Evolutionary conservation across 2,329 filamentous ascomycete genomes (phyloP).

Genomic region (Colletotrichum endophyticum): DNA sequence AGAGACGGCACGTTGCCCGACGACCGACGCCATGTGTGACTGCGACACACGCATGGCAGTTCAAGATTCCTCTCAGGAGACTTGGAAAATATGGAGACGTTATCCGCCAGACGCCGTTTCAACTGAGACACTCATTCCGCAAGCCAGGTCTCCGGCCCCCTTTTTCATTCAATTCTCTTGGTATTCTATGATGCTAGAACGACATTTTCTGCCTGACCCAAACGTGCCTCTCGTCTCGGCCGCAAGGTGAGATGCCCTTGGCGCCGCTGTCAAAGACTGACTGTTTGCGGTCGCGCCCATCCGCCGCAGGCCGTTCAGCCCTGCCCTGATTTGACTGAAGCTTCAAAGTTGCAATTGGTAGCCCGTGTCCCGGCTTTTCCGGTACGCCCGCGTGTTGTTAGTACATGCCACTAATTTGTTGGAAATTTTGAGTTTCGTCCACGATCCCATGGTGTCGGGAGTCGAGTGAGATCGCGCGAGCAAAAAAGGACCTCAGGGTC

Average conservation of each 20-base stretch:
- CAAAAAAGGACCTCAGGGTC: background rate
- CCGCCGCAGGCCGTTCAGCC: background rate
- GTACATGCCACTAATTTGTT: background rate
- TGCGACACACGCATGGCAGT: background rate
- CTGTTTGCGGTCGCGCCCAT: background rate
- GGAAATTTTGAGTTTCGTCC: background rate
- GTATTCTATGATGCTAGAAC: constrained; percentile 7
- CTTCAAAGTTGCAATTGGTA: background rate
- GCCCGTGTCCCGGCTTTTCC: background rate
- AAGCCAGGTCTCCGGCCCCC: constrained; percentile 2
- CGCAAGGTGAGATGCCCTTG: background rate
- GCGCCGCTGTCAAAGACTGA: background rate
- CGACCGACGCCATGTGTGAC: background rate
- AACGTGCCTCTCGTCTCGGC: constrained; percentile 18
- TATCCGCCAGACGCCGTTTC: constrained; percentile 11
- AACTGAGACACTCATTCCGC: constrained; percentile 9
- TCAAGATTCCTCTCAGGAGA: background rate
- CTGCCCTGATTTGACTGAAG: background rate
- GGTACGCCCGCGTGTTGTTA: background rate
- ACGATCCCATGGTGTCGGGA: background rate
- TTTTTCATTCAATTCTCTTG: background rate
- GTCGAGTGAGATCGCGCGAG: background rate
- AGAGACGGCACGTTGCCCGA: background rate
- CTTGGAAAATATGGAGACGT: background rate
- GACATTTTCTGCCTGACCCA: background rate